Evolutionary conservation across 2,329 filamentous ascomycete genomes (phyloP).

Genomic region (Aureobasidium sp.): DNA sequence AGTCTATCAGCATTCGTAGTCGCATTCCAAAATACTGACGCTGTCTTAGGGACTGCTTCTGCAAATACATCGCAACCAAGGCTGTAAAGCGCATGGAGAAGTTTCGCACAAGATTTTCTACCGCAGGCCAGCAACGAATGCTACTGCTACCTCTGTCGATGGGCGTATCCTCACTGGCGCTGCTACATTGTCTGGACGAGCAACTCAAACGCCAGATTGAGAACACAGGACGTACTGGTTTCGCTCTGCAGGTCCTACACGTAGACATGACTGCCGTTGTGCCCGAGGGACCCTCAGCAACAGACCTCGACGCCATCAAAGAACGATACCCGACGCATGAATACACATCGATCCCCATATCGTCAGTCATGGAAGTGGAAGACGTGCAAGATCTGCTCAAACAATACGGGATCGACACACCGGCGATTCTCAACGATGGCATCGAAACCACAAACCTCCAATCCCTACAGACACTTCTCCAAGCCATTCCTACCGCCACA

Average conservation of each 20-base stretch:
- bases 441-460: conserved; percentile 6
- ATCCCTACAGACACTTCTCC: conserved; percentile 48
- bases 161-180: conserved; percentile 69
- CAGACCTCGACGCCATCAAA: conserved; percentile 31
- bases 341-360: conserved; percentile 58
- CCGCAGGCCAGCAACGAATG: conserved; percentile 40
- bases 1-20: neutral
- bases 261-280: conserved; percentile 35
- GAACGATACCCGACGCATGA: conserved; percentile 58
- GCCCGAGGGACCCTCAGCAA: conserved; percentile 41
- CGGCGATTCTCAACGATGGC: neutral
- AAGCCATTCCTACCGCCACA: conserved; percentile 62
- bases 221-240: conserved; percentile 59
- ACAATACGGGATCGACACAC: conserved; percentile 1
- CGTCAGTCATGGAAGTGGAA: conserved; percentile 41
- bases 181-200: conserved; percentile 68
- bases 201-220: conserved; percentile 60
- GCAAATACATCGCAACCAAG: conserved; percentile 70
- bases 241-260: conserved; percentile 54
- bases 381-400: conserved; percentile 12
- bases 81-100: conserved; percentile 68
- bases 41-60: conserved; percentile 61
- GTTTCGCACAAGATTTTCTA: conserved; percentile 38
- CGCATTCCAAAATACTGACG: neutral
- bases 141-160: conserved; percentile 77